Evolutionary conservation across 352 stramenopile species (phyloP), one percentile per base, ranked within the genome.

Genomic region (Phytopythium sindhum): DNA sequence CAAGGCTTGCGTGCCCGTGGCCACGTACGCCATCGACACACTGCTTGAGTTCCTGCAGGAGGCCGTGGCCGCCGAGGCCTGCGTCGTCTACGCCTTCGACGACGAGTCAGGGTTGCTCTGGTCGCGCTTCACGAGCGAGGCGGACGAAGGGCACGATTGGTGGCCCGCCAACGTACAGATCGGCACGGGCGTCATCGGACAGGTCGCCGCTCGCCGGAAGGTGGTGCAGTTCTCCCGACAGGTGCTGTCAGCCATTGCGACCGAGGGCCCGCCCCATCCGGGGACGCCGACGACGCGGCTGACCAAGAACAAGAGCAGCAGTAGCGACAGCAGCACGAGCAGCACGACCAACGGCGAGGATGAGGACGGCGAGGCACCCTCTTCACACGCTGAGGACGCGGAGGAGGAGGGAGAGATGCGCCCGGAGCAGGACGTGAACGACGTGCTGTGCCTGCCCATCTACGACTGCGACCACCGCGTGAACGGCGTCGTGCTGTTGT

Each of bases 401-500:
- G 52, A 26, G 11, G 52, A 31, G 14, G 28, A 42, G 29, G 21
- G 4, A 4, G 21, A 8, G 0, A 19, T 6, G 2, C 8, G 63
- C 2, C 63, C 31, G 11, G 67, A 76, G 14, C 52, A 75, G 2
- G 73, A 75, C 10, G 70, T 81, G 42, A 65, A 66, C 12, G 74
- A 84, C 33, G 70, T 80, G 35, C 65, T 91, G 11, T 82, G 78
- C 55, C 60, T 89, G 2, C 82, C 82, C 1, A 89, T 77, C 50
- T 75, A 82, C 47, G 79, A 74, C 33, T 63, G 65, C 17, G 66
- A 68, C 26, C 63, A 74, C 6, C 70, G 72, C 61, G 72, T 91
- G 39, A 88, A 88, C 61, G 80, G 82, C 26, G 77, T 90, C 31
- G 76, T 87, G 28, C 63, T 89, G 29, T 73, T 91, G 24, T 75